Evolutionary conservation across 2,329 filamentous ascomycete genomes (phyloP).

Genomic region (Fusarium subtropicale): DNA sequence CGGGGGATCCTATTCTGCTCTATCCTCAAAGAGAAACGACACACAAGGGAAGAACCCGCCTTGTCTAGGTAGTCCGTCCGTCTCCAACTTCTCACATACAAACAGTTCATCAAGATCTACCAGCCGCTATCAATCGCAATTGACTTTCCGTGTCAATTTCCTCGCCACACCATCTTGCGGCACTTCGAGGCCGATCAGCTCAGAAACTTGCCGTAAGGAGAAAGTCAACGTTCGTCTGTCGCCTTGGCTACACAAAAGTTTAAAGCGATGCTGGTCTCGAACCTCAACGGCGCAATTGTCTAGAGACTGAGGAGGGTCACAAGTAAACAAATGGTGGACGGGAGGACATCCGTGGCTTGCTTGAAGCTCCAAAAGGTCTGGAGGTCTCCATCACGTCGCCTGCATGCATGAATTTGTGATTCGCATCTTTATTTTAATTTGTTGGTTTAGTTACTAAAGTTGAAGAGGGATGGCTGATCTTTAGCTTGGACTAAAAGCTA

Average conservation of each 20-base stretch:
- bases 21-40: not conserved
- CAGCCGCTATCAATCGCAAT: slow-evolving; percentile 9
- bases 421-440: slow-evolving; percentile 23
- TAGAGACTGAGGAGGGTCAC: slow-evolving; percentile 5
- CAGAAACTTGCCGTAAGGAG: slow-evolving; percentile 5
- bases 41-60: not conserved
- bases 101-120: not conserved
- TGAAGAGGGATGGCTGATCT: slow-evolving; percentile 3
- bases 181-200: slow-evolving; percentile 10
- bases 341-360: slow-evolving; percentile 43
- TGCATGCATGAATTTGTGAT: slow-evolving; percentile 22
- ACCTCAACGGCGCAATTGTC: slow-evolving; percentile 29
- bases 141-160: slow-evolving; percentile 1
- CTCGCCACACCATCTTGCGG: slow-evolving; percentile 26
- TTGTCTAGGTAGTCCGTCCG: not conserved
- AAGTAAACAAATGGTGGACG: slow-evolving; percentile 20
- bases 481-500: slow-evolving; percentile 14
- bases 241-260: slow-evolving; percentile 39
- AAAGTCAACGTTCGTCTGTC: slow-evolving; percentile 33
- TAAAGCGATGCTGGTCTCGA: slow-evolving; percentile 35
- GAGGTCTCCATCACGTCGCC: slow-evolving; percentile 4
- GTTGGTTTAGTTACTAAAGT: not conserved
- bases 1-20: slow-evolving; percentile 4
- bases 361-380: not conserved
- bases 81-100: not conserved